These are phyloP conservation scores for Escallonia herrerae DNA, from an alignment of 129 eudicot genomes.

Conservation along the genomic window DNA sequence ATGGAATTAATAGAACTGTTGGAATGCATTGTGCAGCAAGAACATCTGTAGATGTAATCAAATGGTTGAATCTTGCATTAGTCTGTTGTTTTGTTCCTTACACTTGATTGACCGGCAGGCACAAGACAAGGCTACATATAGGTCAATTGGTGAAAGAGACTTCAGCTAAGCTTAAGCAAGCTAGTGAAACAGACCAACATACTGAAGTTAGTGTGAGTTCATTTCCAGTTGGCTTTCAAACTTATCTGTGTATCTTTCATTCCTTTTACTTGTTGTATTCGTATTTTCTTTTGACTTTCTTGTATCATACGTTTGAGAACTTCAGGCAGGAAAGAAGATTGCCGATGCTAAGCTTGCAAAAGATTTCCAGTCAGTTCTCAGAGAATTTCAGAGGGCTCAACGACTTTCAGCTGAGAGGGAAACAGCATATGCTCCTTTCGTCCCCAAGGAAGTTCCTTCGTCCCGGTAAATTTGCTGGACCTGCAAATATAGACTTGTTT, in stretches of 20 bases:
- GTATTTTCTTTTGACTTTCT: neutral
- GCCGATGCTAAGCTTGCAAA: conserved; percentile 80
- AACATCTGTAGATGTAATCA: too few relatives aligned
- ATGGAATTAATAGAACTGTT: too few relatives aligned
- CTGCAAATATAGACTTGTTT: too few relatives aligned
- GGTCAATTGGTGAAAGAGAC: conserved; percentile 73
- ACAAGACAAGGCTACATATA: conserved; percentile 49
- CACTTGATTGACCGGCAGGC: conserved; percentile 28
- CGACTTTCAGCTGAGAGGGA: conserved; percentile 73
- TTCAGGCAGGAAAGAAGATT: conserved; percentile 62
- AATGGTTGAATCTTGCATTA: too few relatives aligned
- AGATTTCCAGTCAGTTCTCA: conserved; percentile 62
- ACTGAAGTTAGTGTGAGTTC: conserved; percentile 52
- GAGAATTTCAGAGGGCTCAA: conserved; percentile 76
- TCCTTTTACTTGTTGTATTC: neutral
- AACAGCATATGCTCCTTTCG: conserved; percentile 50
- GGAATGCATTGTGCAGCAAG: too few relatives aligned
- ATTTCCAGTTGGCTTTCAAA: neutral
- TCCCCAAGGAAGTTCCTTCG: conserved; percentile 34
- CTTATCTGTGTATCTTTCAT: neutral
- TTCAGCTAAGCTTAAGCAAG: conserved; percentile 72
- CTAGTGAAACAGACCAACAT: conserved; percentile 46
- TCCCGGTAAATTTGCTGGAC: conserved; percentile 24
- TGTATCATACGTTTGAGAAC: neutral
- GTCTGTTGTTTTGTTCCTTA: too few relatives aligned